Base-by-base conservation (phyloP, 1,139 yeast species). In the Yamadazyma diddensiae region DNA sequence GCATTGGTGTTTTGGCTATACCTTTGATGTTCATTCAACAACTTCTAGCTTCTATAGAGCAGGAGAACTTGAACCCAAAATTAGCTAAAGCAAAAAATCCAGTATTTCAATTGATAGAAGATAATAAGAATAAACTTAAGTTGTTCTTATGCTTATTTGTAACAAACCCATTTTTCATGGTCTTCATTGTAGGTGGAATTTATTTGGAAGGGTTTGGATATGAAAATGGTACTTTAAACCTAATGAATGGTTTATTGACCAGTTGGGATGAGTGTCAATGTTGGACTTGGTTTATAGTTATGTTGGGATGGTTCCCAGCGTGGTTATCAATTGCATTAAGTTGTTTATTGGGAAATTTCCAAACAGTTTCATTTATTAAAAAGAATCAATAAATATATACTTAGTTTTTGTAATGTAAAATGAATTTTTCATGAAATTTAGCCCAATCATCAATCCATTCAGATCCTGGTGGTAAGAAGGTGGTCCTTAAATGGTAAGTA, bases 381-480 rank as follows among this genome's bases (percentile, higher is more conserved):
- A 45, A 49, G 29, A 28, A 30, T 28, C 40, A 41, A 17, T 26
- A 24, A 15, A 31, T 13, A n/a, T 15, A 24, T 15, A 29, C 7
- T 17, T 36, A 44, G 20, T 39, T 37, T 30, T 47, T 55, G 34
- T 78, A 87, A 51, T 77, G 66, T 21, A 63, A 55, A 59, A 84
- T 76, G 55, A 92, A 92, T 27, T 66, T 59, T 33, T 68, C 59
- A 61, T 92, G 98, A 73, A 92, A 92, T 17, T 62, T 55, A 33
- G 73, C 72, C 88, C 97, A 84, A 28, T 69, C 62, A 13, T 75
- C 70, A 39, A 88, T 84, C 86, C 95, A 88, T 46, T 86, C 94
- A 21, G 77, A 74, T 24, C 97, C 97, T 11, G 97, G 97, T 12
- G 97, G 94, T 52, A 92, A 72, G 67, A 92, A 92, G 2, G 98